Evolutionary conservation across 495 filamentous ascomycete species (phyloP).

Genomic region (Annulohypoxylon stygium): DNA sequence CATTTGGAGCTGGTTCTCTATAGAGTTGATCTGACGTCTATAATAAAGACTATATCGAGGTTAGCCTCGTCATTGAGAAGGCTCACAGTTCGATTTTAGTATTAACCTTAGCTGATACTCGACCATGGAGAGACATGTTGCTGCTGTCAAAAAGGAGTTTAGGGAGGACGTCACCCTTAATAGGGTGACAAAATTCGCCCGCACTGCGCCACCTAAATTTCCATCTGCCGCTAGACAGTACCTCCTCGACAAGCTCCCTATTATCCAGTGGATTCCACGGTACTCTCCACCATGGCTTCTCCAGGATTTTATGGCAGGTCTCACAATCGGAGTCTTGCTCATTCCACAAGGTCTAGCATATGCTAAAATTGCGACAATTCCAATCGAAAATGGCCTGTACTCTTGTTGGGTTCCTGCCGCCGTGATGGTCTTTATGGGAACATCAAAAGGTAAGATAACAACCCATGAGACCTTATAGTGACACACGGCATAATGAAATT

Average conservation of each 20-base stretch:
- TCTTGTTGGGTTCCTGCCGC: constrained; percentile 66
- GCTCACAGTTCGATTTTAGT: not conserved
- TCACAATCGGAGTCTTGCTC: constrained; percentile 65
- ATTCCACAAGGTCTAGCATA: constrained; percentile 66
- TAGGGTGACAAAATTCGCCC: constrained; percentile 50
- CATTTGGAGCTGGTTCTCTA: constrained; percentile 7
- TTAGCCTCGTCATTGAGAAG: constrained; percentile 19
- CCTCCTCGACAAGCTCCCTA: constrained; percentile 65
- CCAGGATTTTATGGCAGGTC: constrained; percentile 64
- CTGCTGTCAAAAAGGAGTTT: constrained; percentile 48
- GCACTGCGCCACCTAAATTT: constrained; percentile 49
- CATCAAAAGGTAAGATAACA: constrained; percentile 62
- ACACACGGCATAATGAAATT: not conserved
- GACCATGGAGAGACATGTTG: constrained; percentile 33
- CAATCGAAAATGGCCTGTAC: constrained; percentile 65
- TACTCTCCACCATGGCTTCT: constrained; percentile 63
- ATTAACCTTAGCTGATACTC: not conserved
- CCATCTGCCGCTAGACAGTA: constrained; percentile 60
- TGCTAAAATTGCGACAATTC: constrained; percentile 66
- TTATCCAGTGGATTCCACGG: constrained; percentile 63
- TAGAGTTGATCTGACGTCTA: constrained; percentile 33
- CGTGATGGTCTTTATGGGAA: constrained; percentile 67
- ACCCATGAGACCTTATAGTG: not conserved
- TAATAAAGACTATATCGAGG: constrained; percentile 31
- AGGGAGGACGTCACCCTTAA: constrained; percentile 55